phyloP scores from a whole-genome alignment of 2,329 filamentous ascomycete genomes.

The Akanthomyces dipterigenus region DNA sequence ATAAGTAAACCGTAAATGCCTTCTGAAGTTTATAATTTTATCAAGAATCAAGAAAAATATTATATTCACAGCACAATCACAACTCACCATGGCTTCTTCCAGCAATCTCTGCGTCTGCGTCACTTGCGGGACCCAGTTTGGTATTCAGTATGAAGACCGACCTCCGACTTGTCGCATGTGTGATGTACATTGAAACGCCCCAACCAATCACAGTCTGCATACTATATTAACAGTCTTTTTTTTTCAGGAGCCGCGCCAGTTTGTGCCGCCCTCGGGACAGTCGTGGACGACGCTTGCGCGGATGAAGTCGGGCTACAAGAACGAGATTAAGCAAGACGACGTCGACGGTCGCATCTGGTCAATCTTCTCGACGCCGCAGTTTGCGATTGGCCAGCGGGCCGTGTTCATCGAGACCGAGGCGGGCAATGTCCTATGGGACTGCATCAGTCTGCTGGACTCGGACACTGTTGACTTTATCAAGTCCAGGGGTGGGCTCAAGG shows the following conservation, averaged over 20 bases:
- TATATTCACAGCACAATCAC: neutral
- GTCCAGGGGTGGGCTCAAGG: slow-evolving; percentile 56
- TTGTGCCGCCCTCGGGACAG: slow-evolving; percentile 48
- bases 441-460: slow-evolving; percentile 61
- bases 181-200: slow-evolving; percentile 32
- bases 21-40: neutral
- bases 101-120: slow-evolving; percentile 42
- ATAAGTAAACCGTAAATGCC: neutral
- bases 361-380: slow-evolving; percentile 46
- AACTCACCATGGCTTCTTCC: neutral
- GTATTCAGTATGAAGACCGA: slow-evolving; percentile 33
- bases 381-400: slow-evolving; percentile 70
- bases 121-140: slow-evolving; percentile 63
- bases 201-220: neutral
- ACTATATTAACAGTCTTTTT: neutral
- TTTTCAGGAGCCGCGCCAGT: slow-evolving; percentile 56
- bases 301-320: slow-evolving; percentile 40
- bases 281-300: slow-evolving; percentile 54
- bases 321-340: slow-evolving; percentile 44
- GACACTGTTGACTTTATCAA: slow-evolving; percentile 54
- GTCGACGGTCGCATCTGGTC: slow-evolving; percentile 39
- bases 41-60: too few species aligned
- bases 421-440: slow-evolving; percentile 77
- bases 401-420: slow-evolving; percentile 57
- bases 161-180: slow-evolving; percentile 61